Percentiles rank a stretch among this genome's conserved stretches.
Conservation (phyloP, 2,329 filamentous ascomycete genomes). For the Colletotrichum falcatum region DNA sequence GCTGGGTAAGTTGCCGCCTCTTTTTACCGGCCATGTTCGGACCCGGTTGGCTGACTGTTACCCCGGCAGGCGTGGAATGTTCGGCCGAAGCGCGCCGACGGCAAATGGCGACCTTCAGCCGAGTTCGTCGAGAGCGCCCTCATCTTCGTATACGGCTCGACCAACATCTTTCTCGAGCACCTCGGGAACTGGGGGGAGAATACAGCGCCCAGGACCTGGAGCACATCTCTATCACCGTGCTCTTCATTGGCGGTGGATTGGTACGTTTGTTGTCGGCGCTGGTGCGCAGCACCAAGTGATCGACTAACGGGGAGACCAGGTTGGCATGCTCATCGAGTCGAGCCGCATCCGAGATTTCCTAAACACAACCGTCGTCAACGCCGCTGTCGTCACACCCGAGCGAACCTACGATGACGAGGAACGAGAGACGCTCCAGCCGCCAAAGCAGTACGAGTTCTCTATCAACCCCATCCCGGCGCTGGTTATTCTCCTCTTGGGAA, state of each 20-base stretch:
- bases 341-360: slow-evolving; percentile 74
- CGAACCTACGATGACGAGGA: slow-evolving; percentile 57
- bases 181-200: slow-evolving; percentile 74
- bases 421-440: slow-evolving; percentile 60
- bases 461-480: slow-evolving; percentile 91
- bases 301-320: slow-evolving; percentile 56
- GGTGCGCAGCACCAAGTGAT: neutral
- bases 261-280: slow-evolving; percentile 68
- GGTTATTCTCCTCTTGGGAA: slow-evolving; percentile 86
- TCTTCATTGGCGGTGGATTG: slow-evolving; percentile 93
- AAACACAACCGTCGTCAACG: slow-evolving; percentile 62
- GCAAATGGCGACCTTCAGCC: slow-evolving; percentile 79
- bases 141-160: slow-evolving; percentile 90
- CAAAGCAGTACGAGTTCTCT: slow-evolving; percentile 78
- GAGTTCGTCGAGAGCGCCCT: slow-evolving; percentile 92
- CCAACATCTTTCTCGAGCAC: slow-evolving; percentile 94
- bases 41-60: slow-evolving; percentile 32
- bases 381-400: slow-evolving; percentile 48
- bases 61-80: slow-evolving; percentile 84
- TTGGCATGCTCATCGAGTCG: slow-evolving; percentile 89
- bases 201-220: slow-evolving; percentile 89
- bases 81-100: slow-evolving; percentile 69
- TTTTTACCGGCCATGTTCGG: neutral
- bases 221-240: slow-evolving; percentile 90
- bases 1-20: slow-evolving; percentile 72